Base-by-base conservation (phyloP, 176 grass and related monocot species). In the barley (Hordeum vulgare) region DNA sequence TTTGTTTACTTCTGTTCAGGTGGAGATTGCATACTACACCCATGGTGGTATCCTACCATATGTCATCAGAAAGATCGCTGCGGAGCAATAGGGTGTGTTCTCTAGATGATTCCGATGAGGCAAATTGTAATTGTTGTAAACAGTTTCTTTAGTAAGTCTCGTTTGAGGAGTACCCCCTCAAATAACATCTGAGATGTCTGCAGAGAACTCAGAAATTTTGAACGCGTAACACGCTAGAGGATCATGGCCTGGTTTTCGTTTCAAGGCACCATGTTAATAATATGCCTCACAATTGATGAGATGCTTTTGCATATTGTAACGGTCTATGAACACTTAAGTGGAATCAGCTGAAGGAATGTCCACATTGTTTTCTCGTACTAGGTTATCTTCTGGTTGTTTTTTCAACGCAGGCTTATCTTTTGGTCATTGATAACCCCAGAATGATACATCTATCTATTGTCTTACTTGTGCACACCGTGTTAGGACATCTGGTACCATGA, bases 21-120 rank as follows among this genome's bases (percentile, higher is more conserved):
- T 98, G 90, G 96, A 98, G 80, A 79, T 98, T 36, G 96, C 93
- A 23, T 98, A 98, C 79, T 98, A 93, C 80, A 83, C 95, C 58
- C 78, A 98, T 18, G 96, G 96, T 37, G 96, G 96, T 24, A 98
- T 98, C 86, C 85, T 98, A 20, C 96, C 96, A 21, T 98, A 85
- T 78, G 96, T 95, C 28, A 91, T 90, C 78, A 82, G 96, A 34
- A 94, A 94, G 83, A 81, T 76, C 3, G 84, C 86, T 6, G 54
- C 86, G 2, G 61, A 91, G 42, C 80, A 94, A 62, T 97, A 97
- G 86, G 28, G 70, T 60, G 67, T 37, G 31, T 36, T 34, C 9
- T 61, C 26, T 59, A 80, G 68, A 61, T 77, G 31, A 84, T 71
- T 85, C 59, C 27, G 66, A 83, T 31, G 59, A 35, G 35, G 74